Conservation (phyloP, 495 filamentous ascomycete species). For the Lepidopterella palustris region DNA sequence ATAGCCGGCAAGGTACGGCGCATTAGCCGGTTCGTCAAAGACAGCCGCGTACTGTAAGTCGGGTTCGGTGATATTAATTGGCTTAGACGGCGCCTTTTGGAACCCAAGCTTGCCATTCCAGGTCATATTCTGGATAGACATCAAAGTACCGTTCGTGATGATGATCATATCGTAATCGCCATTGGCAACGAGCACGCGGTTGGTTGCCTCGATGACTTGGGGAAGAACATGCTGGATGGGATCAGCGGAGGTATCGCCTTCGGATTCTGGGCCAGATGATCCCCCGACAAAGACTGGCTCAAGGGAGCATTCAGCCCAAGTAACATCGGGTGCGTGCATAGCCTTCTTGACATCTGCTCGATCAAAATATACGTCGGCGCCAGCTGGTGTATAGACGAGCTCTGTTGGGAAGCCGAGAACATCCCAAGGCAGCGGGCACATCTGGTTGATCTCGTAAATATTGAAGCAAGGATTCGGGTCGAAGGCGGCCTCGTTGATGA, state of each 20-base stretch:
- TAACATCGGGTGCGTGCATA: conserved; percentile 25
- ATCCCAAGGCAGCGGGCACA: conserved; percentile 18
- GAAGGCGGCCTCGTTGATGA: conserved; percentile 9
- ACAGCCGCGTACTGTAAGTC: conserved; percentile 25
- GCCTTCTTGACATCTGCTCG: conserved; percentile 26
- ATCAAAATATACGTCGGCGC: conserved; percentile 23
- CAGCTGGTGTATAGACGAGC: conserved; percentile 16
- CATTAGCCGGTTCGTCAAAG: conserved; percentile 10
- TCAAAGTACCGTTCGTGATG: conserved; percentile 27
- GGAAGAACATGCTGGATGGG: conserved; percentile 30
- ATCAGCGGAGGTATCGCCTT: conserved; percentile 28
- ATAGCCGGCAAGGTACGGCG: background rate
- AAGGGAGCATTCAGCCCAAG: conserved; percentile 22
- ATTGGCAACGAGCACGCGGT: conserved; percentile 27
- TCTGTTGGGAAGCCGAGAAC: conserved; percentile 20
- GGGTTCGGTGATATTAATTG: conserved; percentile 22
- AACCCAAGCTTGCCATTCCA: conserved; percentile 24
- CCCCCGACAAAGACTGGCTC: conserved; percentile 22
- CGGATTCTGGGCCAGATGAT: conserved; percentile 15
- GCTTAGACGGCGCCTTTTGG: conserved; percentile 13
- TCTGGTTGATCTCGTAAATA: conserved; percentile 20
- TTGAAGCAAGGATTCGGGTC: conserved; percentile 24
- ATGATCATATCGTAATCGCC: conserved; percentile 26
- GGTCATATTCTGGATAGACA: conserved; percentile 31
- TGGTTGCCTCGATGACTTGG: conserved; percentile 29